Percentiles rank a stretch among this genome's conserved stretches.
Conservation (phyloP, 768 basidiomycete species). For the Lentinula sp. region DNA sequence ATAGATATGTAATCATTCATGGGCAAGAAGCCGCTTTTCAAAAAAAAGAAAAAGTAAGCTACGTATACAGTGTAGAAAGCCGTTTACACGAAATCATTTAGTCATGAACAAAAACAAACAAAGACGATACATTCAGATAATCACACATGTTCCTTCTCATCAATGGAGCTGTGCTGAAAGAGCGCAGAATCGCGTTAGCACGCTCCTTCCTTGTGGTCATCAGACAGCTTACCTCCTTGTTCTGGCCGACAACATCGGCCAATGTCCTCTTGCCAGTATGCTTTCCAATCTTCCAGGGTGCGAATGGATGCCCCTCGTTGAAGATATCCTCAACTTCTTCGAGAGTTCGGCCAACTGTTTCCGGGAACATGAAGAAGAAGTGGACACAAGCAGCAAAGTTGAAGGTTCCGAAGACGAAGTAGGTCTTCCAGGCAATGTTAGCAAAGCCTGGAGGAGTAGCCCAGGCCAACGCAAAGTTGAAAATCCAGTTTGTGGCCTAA, state of each 20-base stretch:
- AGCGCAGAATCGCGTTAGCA: background rate
- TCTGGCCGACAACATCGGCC: conserved; percentile 32
- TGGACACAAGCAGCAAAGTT: conserved; percentile 69
- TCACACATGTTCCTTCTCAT: conserved; percentile 5
- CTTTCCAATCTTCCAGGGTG: conserved; percentile 63
- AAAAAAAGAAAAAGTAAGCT: background rate
- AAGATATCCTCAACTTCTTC: conserved; percentile 82
- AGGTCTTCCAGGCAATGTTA: conserved; percentile 66
- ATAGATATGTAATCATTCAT: too few relatives aligned
- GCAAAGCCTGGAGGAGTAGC: conserved; percentile 68
- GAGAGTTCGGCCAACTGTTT: conserved; percentile 65
- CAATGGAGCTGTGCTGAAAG: background rate
- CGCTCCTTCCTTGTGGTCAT: background rate
- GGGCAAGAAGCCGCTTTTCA: background rate
- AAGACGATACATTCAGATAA: background rate
- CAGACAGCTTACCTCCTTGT: background rate
- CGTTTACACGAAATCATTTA: background rate
- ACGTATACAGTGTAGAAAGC: background rate
- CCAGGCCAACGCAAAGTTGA: conserved; percentile 72
- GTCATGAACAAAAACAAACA: background rate
- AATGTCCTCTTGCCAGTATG: conserved; percentile 60
- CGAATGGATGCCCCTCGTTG: conserved; percentile 57
- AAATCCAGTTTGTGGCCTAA: conserved; percentile 47
- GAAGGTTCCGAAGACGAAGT: conserved; percentile 75
- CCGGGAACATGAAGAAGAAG: conserved; percentile 76